A percentile compares a stretch with the other conserved stretches of the same genome.
Conservation (phyloP, 495 filamentous ascomycete species). For the Annulohypoxylon stygium region DNA sequence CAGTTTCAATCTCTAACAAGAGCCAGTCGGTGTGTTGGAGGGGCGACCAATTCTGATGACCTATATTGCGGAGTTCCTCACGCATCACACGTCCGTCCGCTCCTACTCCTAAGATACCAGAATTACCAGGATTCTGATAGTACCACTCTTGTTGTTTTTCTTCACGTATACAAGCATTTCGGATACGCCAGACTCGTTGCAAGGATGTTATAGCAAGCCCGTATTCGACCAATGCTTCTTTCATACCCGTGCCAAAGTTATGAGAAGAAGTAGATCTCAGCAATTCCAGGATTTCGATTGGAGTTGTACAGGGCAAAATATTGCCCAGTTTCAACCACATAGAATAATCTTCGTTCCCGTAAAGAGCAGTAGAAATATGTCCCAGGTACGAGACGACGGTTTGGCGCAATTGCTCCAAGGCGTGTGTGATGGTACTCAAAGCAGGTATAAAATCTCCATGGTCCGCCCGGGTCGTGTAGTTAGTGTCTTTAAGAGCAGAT, state of each 20-base stretch:
- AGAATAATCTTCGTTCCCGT: slow-evolving; percentile 48
- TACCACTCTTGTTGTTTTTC: neutral
- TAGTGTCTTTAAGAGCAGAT: slow-evolving; percentile 41
- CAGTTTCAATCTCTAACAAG: slow-evolving; percentile 68
- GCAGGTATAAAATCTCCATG: slow-evolving; percentile 9
- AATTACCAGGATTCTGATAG: neutral
- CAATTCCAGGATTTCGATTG: slow-evolving; percentile 64
- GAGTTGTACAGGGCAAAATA: slow-evolving; percentile 67
- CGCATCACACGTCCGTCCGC: slow-evolving; percentile 38
- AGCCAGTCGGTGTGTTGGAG: slow-evolving; percentile 65
- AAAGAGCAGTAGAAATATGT: slow-evolving; percentile 48
- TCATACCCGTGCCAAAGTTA: slow-evolving; percentile 59
- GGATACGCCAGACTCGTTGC: slow-evolving; percentile 61
- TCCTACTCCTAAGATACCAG: slow-evolving; percentile 19
- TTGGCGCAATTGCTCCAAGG: slow-evolving; percentile 38
- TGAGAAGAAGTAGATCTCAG: slow-evolving; percentile 57
- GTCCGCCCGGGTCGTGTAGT: neutral
- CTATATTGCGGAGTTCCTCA: slow-evolving; percentile 58
- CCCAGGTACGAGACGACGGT: slow-evolving; percentile 32
- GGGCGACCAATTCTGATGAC: slow-evolving; percentile 67
- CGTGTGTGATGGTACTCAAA: slow-evolving; percentile 38
- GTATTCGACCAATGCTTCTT: slow-evolving; percentile 58
- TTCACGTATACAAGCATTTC: slow-evolving; percentile 30
- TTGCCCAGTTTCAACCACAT: slow-evolving; percentile 63
- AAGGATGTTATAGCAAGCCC: slow-evolving; percentile 58